Conservation (phyloP, 306 rosid genomes). For the Cyclanthera cordifolia region DNA sequence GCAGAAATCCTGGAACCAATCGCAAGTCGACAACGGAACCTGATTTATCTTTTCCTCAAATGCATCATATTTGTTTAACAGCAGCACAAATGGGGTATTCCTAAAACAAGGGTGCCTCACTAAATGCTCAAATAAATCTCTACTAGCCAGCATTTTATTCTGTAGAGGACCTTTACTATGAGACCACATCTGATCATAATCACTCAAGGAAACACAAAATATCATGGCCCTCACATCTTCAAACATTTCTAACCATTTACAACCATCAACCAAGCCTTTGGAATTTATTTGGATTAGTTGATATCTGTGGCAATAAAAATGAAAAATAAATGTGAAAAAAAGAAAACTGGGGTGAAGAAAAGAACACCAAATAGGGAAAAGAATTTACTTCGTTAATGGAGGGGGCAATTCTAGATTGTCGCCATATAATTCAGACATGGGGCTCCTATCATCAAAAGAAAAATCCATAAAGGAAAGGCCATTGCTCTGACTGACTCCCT, state of each 20-base stretch:
- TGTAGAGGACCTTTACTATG: constrained; percentile 27
- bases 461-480: constrained; percentile 75
- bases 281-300: constrained; percentile 67
- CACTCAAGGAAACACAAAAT: constrained; percentile 74
- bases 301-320: constrained; percentile 36
- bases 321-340: constrained; percentile 13
- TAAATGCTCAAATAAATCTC: constrained; percentile 64
- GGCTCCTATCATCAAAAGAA: constrained; percentile 74
- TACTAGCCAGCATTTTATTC: constrained; percentile 66
- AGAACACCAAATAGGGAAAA: neutral
- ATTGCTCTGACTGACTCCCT: constrained; percentile 85
- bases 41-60: constrained; percentile 63
- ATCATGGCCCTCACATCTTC: constrained; percentile 70
- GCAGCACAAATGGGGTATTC: constrained; percentile 59
- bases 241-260: constrained; percentile 89
- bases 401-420: constrained; percentile 49
- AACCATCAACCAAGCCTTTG: constrained; percentile 66
- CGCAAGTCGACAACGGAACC: constrained; percentile 60
- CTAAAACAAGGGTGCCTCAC: constrained; percentile 64
- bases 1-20: constrained; percentile 70
- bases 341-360: constrained; percentile 12
- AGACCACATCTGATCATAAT: constrained; percentile 62
- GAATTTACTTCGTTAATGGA: constrained; percentile 52
- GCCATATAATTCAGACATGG: constrained; percentile 62
- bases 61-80: constrained; percentile 65